Conservation (phyloP, 2,329 filamentous ascomycete species). For the Cladophialophora psammophila region DNA sequence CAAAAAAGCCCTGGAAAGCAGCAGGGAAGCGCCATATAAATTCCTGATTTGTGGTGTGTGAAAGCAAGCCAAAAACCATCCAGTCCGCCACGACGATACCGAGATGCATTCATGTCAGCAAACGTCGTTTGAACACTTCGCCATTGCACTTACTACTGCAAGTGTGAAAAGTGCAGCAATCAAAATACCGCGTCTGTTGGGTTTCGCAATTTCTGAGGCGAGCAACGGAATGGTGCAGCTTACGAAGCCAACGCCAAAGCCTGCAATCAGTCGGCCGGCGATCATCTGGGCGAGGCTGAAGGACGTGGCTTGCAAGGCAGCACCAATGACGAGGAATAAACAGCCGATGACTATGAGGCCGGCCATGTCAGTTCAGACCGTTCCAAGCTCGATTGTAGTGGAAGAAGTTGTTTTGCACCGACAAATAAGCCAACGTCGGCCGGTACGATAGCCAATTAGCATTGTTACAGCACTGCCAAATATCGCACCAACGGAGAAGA, state of each 20-base stretch:
- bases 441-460: conserved; percentile 1
- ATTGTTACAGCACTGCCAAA: conserved; percentile 6
- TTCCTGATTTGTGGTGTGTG: neutral
- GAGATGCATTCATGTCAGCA: conserved; percentile 2
- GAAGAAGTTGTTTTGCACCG: neutral
- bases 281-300: conserved; percentile 54
- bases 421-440: conserved; percentile 9
- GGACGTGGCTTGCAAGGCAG: conserved; percentile 47
- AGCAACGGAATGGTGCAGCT: conserved; percentile 55
- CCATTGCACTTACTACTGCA: conserved; percentile 12
- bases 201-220: conserved; percentile 3
- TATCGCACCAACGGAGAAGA: conserved; percentile 10
- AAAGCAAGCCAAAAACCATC: conserved; percentile 2
- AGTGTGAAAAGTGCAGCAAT: conserved; percentile 3
- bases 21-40: neutral
- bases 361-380: neutral
- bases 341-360: conserved; percentile 50
- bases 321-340: conserved; percentile 51
- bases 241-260: conserved; percentile 58
- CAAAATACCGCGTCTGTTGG: conserved; percentile 6
- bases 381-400: neutral
- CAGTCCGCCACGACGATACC: conserved; percentile 13
- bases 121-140: neutral
- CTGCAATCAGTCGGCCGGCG: conserved; percentile 57
- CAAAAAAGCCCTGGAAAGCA: neutral